These are phyloP conservation scores for Fragaria iinumae DNA, from an alignment of 306 rosid genomes.

Conservation along the genomic window DNA sequence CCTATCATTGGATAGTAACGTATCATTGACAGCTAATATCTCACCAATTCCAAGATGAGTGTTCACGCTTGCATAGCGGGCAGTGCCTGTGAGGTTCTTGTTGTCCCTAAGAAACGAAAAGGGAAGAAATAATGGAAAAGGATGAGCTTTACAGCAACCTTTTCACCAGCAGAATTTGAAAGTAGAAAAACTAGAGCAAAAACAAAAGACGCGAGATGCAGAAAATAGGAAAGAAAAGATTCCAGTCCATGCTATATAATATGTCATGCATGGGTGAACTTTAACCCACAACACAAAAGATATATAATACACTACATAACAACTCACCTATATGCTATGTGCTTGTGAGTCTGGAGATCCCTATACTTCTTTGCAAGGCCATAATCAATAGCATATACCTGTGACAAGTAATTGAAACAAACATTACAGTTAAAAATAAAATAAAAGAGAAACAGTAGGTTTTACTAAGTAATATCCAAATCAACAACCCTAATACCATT, in stretches of 20 bases:
- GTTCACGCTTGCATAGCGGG: conserved; percentile 99
- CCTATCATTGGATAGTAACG: conserved; percentile 19
- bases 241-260: not conserved
- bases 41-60: conserved; percentile 99
- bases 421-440: not conserved
- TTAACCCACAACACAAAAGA: not conserved
- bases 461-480: not conserved
- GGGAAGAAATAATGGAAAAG: conserved; percentile 10
- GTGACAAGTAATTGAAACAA: conserved; percentile 29
- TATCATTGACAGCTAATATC: conserved; percentile 22
- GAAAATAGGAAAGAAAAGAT: not conserved
- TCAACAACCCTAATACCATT: not conserved
- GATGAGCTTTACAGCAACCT: not conserved
- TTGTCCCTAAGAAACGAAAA: conserved; percentile 58
- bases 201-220: not conserved
- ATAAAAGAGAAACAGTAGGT: not conserved
- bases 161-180: not conserved
- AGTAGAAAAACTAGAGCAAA: not conserved
- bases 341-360: conserved; percentile 97
- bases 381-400: conserved; percentile 91
- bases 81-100: conserved; percentile 99
- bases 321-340: conserved; percentile 92
- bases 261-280: not conserved
- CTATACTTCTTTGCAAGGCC: conserved; percentile 97
- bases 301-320: not conserved